A percentile compares a stretch with the other conserved stretches of the same genome.
Conservation (phyloP, 2,329 filamentous ascomycete genomes). For the Periconia sp. region DNA sequence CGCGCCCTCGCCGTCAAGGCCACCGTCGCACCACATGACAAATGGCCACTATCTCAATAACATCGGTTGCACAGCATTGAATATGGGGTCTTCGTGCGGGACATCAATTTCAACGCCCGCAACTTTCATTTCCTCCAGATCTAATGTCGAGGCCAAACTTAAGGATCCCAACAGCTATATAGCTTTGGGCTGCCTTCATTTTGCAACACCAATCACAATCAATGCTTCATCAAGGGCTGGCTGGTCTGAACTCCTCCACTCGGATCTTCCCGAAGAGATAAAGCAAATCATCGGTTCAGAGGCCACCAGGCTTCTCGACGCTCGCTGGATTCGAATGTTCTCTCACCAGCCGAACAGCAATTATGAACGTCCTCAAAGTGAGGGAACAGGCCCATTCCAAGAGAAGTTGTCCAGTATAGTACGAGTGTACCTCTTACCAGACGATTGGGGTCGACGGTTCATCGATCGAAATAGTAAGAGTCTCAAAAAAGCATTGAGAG, state of each 20-base stretch:
- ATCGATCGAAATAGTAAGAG: slow-evolving; percentile 57
- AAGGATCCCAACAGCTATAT: slow-evolving; percentile 38
- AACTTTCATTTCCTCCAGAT: slow-evolving; percentile 14
- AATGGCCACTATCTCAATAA: too few relatives aligned
- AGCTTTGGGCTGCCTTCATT: slow-evolving; percentile 41
- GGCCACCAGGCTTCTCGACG: slow-evolving; percentile 35
- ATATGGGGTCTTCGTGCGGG: slow-evolving; percentile 7
- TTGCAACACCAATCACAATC: slow-evolving; percentile 10
- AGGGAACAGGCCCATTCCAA: neutral
- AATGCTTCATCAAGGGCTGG: neutral
- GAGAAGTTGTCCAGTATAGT: slow-evolving; percentile 31
- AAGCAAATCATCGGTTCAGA: slow-evolving; percentile 30
- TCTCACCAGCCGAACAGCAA: too few relatives aligned
- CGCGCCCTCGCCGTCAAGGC: too few relatives aligned
- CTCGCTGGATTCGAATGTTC: slow-evolving; percentile 44
- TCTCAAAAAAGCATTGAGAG: slow-evolving; percentile 55
- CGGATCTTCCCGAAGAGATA: slow-evolving; percentile 25
- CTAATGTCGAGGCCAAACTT: slow-evolving; percentile 9
- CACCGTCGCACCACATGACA: too few relatives aligned
- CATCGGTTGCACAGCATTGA: too few relatives aligned
- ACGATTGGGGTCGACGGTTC: slow-evolving; percentile 64
- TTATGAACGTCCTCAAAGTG: too few relatives aligned
- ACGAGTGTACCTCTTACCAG: slow-evolving; percentile 68
- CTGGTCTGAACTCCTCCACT: slow-evolving; percentile 34
- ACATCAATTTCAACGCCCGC: slow-evolving; percentile 17